phyloP scores from a whole-genome alignment of 345 rosid species.

The Punica granatum region DNA sequence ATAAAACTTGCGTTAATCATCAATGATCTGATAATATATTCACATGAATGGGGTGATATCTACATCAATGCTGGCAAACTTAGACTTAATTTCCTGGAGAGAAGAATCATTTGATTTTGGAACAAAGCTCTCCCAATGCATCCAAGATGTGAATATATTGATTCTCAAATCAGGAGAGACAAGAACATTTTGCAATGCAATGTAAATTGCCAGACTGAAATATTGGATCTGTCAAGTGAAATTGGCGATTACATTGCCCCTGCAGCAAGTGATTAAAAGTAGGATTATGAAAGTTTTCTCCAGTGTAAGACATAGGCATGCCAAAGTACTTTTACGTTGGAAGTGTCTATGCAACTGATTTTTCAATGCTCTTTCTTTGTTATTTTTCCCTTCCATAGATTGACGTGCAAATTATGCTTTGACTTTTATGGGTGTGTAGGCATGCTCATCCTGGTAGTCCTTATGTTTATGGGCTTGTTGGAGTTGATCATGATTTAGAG shows the following conservation, averaged over 20 bases:
- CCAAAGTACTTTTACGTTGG: too few relatives aligned
- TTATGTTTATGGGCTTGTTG: conserved; percentile 95
- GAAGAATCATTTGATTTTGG: neutral
- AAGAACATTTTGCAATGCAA: neutral
- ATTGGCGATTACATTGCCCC: neutral
- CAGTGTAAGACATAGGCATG: neutral
- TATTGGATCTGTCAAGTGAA: neutral
- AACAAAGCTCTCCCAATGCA: neutral
- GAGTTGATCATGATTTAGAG: conserved; percentile 92
- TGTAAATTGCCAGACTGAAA: neutral
- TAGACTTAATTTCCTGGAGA: neutral
- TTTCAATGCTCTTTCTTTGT: neutral
- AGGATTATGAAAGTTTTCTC: neutral
- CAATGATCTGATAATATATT: neutral
- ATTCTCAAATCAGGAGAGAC: neutral
- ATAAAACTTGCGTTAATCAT: too few relatives aligned
- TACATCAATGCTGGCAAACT: neutral
- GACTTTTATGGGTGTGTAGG: conserved; percentile 25
- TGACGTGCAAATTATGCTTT: neutral
- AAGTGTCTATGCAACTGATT: too few relatives aligned
- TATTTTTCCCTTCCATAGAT: neutral
- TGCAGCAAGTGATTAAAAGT: neutral
- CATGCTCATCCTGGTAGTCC: conserved; percentile 99
- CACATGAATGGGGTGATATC: neutral
- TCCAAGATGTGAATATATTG: neutral